Evolutionary conservation across 768 basidiomycete genomes (phyloP), one percentile per base, ranked within the genome.

Genomic region (Clathrus columnatus): DNA sequence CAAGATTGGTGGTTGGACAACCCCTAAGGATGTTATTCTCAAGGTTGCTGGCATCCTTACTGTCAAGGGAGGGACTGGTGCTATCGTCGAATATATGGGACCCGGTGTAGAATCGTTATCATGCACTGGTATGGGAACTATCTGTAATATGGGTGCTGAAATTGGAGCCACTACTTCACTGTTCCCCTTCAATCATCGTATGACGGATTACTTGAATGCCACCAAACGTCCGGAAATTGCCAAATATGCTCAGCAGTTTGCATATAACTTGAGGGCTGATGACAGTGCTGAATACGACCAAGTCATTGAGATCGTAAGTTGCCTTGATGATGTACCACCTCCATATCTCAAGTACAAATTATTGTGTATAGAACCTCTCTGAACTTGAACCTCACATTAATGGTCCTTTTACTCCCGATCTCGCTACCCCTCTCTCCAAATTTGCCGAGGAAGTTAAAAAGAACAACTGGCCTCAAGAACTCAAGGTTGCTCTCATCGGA

Each of bases 111-210:
- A 95, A 67, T 91, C 91, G 29, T 81, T 99, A 58, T 96, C 93
- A 48, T 91, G 88, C 81, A 99, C 95, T 48, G 95, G 95, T 72
- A 96, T 98, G 94, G 95, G 91, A 51, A 98, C 95, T 20, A 95
- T 99, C 65, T 97, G 95, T 72, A 99, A 97, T 83, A 99, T 98
- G 95, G 95, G 95, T 78, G 95, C 95, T 63, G 95, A 99, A 73
- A 97, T 98, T 65, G 95, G 95, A 69, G 96, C 96, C 32, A 99
- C 96, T 8, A 98, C 96, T 20, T 97, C 95, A 17, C 73, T 98
- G 63, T 99, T 99, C 91, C 96, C 96, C 64, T 98, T 88, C 84
- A 99, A 98, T 77, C 69, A 75, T 61, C 91, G 94, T 66, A 98
- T 98, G 96, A 79, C 68, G 64, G 80, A 85, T 67, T 99, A 97